Conservation (phyloP, 768 basidiomycete genomes). For the Xanthoconium stramineum region DNA sequence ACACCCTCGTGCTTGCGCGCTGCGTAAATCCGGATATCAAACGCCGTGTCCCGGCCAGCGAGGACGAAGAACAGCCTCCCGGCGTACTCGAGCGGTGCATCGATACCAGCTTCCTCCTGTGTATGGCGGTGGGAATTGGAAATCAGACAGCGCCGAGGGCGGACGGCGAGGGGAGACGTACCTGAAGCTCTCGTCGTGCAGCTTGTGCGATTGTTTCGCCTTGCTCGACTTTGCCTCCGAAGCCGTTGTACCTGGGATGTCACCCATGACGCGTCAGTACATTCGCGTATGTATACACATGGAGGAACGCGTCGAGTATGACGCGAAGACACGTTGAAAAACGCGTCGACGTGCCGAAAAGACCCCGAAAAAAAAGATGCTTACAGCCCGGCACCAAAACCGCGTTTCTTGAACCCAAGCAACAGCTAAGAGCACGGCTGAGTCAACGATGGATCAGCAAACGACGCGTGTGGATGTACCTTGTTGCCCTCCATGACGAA, state of each 20-base stretch:
- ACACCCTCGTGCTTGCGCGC: slow-evolving; percentile 59
- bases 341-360: too few relatives aligned
- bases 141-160: too few relatives aligned
- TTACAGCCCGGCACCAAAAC: slow-evolving; percentile 64
- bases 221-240: slow-evolving; percentile 82
- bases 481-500: slow-evolving; percentile 56
- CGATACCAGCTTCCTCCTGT: slow-evolving; percentile 83
- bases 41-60: slow-evolving; percentile 53
- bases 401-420: slow-evolving; percentile 77
- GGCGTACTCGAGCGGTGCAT: slow-evolving; percentile 56
- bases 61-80: slow-evolving; percentile 65
- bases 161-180: slow-evolving; percentile 18
- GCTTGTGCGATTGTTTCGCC: slow-evolving; percentile 68
- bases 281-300: neutral
- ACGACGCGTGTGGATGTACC: slow-evolving; percentile 26
- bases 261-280: neutral
- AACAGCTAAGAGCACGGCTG: slow-evolving; percentile 48
- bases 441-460: neutral
- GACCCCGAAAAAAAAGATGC: slow-evolving; percentile 12
- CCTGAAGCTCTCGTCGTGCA: slow-evolving; percentile 73
- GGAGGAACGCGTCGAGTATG: too few relatives aligned
- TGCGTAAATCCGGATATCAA: slow-evolving; percentile 70
- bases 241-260: slow-evolving; percentile 72
- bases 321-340: too few relatives aligned
- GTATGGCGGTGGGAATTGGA: neutral